Percentiles rank a stretch among this genome's conserved stretches.
Evolutionary conservation across 306 rosid species (phyloP).

Genomic region (Vigna unguiculata): DNA sequence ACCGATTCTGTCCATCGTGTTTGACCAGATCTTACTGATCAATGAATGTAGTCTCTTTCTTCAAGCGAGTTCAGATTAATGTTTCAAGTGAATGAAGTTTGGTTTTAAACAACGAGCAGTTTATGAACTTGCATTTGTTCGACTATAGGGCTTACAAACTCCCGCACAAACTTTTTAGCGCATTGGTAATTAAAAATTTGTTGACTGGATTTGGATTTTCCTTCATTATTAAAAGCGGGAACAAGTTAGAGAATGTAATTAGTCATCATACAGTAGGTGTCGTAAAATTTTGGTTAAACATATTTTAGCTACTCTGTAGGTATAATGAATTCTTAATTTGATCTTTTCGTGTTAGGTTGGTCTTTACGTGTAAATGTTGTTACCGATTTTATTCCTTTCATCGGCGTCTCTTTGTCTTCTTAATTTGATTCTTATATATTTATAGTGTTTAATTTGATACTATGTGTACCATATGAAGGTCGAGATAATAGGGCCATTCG

Average conservation of each 20-base stretch:
- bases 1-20: conserved; percentile 64
- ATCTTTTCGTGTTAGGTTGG: too few species aligned
- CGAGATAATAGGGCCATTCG: too few species aligned
- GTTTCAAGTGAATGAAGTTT: conserved; percentile 48
- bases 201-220: neutral
- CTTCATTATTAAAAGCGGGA: neutral
- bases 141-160: neutral
- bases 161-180: neutral
- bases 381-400: too few species aligned
- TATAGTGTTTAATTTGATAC: too few species aligned
- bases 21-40: conserved; percentile 59
- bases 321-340: too few species aligned
- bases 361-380: too few species aligned
- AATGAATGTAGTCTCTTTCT: conserved; percentile 59
- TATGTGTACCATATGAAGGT: too few species aligned
- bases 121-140: conserved; percentile 13
- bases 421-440: too few species aligned
- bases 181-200: neutral
- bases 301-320: too few species aligned
- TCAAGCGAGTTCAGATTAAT: conserved; percentile 46
- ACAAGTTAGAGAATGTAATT: neutral
- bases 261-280: neutral
- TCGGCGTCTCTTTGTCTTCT: too few species aligned
- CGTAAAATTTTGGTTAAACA: neutral
- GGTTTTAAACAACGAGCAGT: conserved; percentile 20